These are phyloP conservation scores for Leccinum variicolor DNA, from an alignment of 768 basidiomycete genomes.

Conservation along the genomic window DNA sequence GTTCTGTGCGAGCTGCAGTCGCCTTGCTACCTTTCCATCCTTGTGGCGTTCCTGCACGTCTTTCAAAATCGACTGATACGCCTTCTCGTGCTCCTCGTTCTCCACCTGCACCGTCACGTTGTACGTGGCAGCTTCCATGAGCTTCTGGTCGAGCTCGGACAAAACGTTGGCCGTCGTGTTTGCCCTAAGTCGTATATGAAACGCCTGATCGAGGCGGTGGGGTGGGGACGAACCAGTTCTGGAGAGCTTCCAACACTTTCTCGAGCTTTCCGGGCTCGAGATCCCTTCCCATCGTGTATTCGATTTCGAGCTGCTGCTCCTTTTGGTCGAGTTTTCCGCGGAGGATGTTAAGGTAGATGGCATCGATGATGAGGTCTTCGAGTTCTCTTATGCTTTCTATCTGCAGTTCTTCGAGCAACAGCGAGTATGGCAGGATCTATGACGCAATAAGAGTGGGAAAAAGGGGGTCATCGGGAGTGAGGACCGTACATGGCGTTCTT, in stretches of 20 bases:
- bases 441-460: not conserved
- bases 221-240: constrained; percentile 54
- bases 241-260: constrained; percentile 54
- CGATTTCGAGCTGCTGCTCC: constrained; percentile 83
- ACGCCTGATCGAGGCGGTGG: not conserved
- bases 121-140: constrained; percentile 51
- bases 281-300: constrained; percentile 91
- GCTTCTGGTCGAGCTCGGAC: constrained; percentile 66
- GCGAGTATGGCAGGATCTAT: constrained; percentile 80
- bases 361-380: constrained; percentile 96
- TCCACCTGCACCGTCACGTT: constrained; percentile 36
- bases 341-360: constrained; percentile 88
- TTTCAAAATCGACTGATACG: constrained; percentile 50
- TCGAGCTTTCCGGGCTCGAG: constrained; percentile 73
- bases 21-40: constrained; percentile 45
- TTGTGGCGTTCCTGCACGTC: constrained; percentile 65
- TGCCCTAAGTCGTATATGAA: constrained; percentile 45
- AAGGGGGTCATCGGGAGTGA: not conserved
- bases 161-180: constrained; percentile 69
- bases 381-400: constrained; percentile 81
- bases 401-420: constrained; percentile 66
- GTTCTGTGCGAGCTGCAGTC: constrained; percentile 14
- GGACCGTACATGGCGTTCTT: constrained; percentile 65
- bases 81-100: constrained; percentile 55
- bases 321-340: constrained; percentile 93